Evolutionary conservation across 768 basidiomycete species (phyloP), one percentile per base, ranked within the genome.

Genomic region (Pleurotus tuber-regium): DNA sequence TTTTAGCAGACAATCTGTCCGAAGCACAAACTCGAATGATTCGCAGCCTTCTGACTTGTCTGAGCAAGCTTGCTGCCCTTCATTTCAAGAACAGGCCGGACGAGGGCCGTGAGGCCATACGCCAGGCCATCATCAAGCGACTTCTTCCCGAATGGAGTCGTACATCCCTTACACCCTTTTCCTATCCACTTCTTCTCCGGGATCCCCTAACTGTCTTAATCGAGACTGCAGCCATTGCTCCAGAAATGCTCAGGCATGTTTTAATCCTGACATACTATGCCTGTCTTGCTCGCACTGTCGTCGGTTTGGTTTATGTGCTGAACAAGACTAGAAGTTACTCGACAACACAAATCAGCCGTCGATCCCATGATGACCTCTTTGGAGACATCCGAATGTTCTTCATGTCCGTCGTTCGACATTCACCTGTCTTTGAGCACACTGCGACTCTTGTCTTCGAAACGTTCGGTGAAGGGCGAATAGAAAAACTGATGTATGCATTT

Each of bases 101-200:
- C 58, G 87, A 88, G 57, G 89, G 89, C 3, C 76, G 82, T 33
- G 87, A 89, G 52, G 84, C 84, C 3, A 78, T 92, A 47, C 80
- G 86, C 33, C 91, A 90, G 55, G 88, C 88, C 0, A 87, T 97
- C 59, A 85, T 96, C 69, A 95, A 95, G 59, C 81, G 94, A 14
- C 70, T 97, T 21, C 64, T 96, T 28, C 92, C 94, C 1, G 93
- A 96, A 67, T 95, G 92, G 92, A 93, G 88, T 59, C 79, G 88
- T 31, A 86, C 89, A 21, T 87, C 91, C 1, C 74, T 92, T 52
- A 88, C 86, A 3, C 86, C 89, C 2, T 87, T 90, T 56, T 86
- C 90, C 0, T 87, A 86, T 50, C 94, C 95, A 1, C 71, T 98
- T 0, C 82, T 98, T 11, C 80, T 92, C 2, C 81, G 95, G 16